Base-by-base conservation (phyloP, 2,329 filamentous ascomycete species). In the Penicillium sp. region DNA sequence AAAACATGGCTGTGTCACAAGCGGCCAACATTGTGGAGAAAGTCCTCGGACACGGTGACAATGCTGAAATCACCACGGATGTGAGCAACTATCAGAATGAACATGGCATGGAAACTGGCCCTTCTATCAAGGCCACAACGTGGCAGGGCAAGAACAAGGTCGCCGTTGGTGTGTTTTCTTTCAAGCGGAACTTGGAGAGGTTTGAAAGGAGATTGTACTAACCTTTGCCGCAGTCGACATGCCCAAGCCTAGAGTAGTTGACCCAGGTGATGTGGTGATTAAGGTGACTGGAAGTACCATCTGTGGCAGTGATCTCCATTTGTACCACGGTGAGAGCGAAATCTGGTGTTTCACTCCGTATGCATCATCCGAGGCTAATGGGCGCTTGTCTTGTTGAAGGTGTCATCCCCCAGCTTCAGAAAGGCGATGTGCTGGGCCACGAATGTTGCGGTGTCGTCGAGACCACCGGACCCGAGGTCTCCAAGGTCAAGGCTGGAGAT, bases 81-180 rank as follows among this genome's bases (percentile, higher is more conserved):
- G 74, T 91, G 41, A 73, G 79, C 50, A 83, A 83, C 55, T 86
- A 85, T n/a, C 73, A 73, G 4, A 75, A 84, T 49, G 66, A 73
- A 18, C 74, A 75, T 63, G 79, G 75, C 25, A 71, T 79, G 58
- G 68, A 74, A 4, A 70, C 67, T 3, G 68, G 67, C 29, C 78
- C 83, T 58, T 85, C 70, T 12, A 93, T 95, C 86, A 85, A 88
- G 66, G 90, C 89, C 0, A 70, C 94, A 11, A 80, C 79, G 2
- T 95, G 89, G 89, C 82, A 85, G 68, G 86, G 86, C 45, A 93
- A 91, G 74, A 87, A 90, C 61, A 80, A 75, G 28, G 87, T 95
- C 40, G 71, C 86, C 62, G 74, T 94, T 13, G 72, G 78, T 82
- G 66, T 9, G 51, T 48, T 11, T 25, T 11, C 9, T 6, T 1